These are phyloP conservation scores for sunflower (Helianthus annuus) DNA, from an alignment of 129 eudicot genomes.

Conservation along the genomic window DNA sequence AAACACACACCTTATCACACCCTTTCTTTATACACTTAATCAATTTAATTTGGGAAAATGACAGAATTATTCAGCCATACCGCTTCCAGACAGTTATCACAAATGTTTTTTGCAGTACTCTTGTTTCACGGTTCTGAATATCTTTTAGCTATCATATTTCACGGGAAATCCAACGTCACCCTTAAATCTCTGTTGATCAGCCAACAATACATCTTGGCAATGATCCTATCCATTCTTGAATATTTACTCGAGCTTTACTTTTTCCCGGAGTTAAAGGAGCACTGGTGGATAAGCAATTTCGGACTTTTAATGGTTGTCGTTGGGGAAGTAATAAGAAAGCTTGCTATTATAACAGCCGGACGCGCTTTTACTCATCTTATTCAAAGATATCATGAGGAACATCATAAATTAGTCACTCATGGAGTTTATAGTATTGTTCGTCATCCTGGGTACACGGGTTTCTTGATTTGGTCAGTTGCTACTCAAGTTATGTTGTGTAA, in stretches of 20 bases:
- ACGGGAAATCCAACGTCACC: constrained; percentile 73
- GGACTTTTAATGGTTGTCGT: constrained; percentile 76
- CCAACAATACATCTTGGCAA: constrained; percentile 71
- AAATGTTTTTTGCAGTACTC: constrained; percentile 61
- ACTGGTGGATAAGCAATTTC: constrained; percentile 73
- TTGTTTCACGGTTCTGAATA: constrained; percentile 86
- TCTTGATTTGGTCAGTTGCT: constrained; percentile 91
- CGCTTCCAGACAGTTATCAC: constrained; percentile 62
- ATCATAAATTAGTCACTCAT: constrained; percentile 72
- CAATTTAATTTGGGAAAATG: constrained; percentile 47
- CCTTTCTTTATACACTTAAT: constrained; percentile 19
- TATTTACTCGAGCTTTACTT: constrained; percentile 66
- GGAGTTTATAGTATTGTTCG: constrained; percentile 74
- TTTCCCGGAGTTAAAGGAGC: constrained; percentile 66
- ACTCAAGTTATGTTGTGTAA: constrained; percentile 92
- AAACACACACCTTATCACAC: constrained; percentile 5
- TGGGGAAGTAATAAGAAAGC: constrained; percentile 81
- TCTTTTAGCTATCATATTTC: constrained; percentile 59
- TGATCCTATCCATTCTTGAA: constrained; percentile 71
- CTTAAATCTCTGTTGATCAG: constrained; percentile 78
- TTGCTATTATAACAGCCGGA: constrained; percentile 96
- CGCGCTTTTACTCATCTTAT: constrained; percentile 91
- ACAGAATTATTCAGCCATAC: constrained; percentile 65
- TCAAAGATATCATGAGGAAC: constrained; percentile 64
- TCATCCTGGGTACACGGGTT: constrained; percentile 93